Conservation (phyloP, 2,329 filamentous ascomycete species). For the Cladosporium austrohemisphaericum region DNA sequence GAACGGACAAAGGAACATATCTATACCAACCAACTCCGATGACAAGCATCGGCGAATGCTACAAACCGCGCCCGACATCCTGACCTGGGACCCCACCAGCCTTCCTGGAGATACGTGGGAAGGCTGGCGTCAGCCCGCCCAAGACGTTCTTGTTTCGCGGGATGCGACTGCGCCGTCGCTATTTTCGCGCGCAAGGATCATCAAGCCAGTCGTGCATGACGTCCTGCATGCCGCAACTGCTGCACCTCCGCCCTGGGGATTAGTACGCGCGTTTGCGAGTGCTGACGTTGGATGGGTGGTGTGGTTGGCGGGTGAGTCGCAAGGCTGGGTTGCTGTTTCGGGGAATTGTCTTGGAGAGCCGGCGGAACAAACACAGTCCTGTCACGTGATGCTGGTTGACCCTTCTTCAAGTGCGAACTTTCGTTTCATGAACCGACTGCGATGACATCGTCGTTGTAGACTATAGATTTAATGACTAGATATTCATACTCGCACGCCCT, state of each 20-base stretch:
- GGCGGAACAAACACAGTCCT: background rate
- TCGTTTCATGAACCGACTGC: background rate
- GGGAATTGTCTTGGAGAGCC: conserved; percentile 11
- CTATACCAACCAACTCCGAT: background rate
- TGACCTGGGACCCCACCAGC: conserved; percentile 1
- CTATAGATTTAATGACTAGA: too few relatives aligned
- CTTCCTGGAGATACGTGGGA: conserved; percentile 1
- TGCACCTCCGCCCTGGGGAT: conserved; percentile 4
- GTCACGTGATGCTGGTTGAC: background rate
- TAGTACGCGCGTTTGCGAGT: conserved; percentile 7
- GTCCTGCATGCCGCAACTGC: background rate
- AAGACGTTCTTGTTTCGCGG: conserved; percentile 13
- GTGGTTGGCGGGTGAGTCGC: conserved; percentile 15
- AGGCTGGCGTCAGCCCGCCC: too few relatives aligned
- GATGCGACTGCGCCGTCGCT: background rate
- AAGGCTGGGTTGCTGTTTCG: conserved; percentile 7
- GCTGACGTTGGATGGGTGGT: conserved; percentile 8
- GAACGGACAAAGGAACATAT: background rate
- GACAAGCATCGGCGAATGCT: conserved; percentile 6
- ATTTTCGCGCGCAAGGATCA: conserved; percentile 12
- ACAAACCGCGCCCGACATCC: conserved; percentile 4
- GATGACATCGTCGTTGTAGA: too few relatives aligned
- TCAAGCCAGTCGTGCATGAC: conserved; percentile 12
- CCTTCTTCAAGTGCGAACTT: background rate
- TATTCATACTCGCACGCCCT: too few relatives aligned